Conservation (phyloP, 768 basidiomycete species). For the Mycena floridula region DNA sequence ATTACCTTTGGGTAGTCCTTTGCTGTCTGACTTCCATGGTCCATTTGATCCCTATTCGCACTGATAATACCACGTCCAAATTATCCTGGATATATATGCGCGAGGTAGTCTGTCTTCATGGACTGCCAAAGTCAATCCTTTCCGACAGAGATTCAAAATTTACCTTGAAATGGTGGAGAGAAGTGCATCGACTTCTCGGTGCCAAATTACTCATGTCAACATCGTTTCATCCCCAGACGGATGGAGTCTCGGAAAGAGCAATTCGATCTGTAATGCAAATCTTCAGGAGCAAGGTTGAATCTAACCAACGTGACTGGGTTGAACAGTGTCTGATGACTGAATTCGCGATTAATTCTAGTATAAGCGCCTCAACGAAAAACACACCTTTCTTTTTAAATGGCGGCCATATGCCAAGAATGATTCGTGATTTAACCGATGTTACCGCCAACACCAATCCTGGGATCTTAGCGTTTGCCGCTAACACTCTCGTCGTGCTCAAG, state of each 20-base stretch:
- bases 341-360: conserved; percentile 16
- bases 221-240: conserved; percentile 26
- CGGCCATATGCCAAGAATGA: background rate
- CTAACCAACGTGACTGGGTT: conserved; percentile 15
- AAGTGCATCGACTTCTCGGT: conserved; percentile 12
- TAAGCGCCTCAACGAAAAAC: conserved; percentile 8
- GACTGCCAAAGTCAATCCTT: conserved; percentile 13
- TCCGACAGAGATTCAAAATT: conserved; percentile 22
- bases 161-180: conserved; percentile 19
- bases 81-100: conserved; percentile 8
- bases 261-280: conserved; percentile 11
- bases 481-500: background rate
- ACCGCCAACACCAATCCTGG: background rate
- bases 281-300: conserved; percentile 3
- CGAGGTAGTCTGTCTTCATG: conserved; percentile 11
- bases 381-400: conserved; percentile 3
- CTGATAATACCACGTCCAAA: conserved; percentile 2
- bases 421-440: background rate
- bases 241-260: conserved; percentile 19
- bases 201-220: conserved; percentile 17
- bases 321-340: conserved; percentile 6
- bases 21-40: conserved; percentile 11
- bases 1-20: conserved; percentile 17
- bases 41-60: conserved; percentile 12
- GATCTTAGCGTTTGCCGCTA: background rate